phyloP scores from a whole-genome alignment of 331 rosid genomes.

The Quercus tomentella region DNA sequence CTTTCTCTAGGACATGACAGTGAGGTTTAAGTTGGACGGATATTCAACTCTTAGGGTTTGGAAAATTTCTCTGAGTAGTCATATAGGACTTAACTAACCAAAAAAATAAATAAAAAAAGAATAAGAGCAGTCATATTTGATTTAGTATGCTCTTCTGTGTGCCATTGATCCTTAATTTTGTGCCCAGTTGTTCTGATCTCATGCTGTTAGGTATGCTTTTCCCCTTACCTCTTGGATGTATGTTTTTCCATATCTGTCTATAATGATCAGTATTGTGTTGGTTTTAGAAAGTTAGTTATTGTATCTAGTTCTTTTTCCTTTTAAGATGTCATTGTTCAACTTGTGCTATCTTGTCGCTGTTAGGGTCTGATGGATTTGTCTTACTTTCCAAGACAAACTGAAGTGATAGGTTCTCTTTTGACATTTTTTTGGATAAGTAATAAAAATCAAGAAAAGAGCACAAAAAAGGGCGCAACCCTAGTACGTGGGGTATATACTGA shows the following conservation, averaged over 20 bases:
- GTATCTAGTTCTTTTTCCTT: background rate
- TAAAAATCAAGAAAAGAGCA: no score
- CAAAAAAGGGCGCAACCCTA: no score
- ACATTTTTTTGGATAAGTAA: background rate
- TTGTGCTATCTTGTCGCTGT: background rate
- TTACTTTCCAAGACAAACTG: background rate
- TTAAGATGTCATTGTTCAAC: background rate
- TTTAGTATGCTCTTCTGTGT: background rate
- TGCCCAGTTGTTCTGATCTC: background rate
- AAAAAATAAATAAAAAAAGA: no score
- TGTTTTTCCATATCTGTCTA: background rate
- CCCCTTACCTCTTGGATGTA: background rate
- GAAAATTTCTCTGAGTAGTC: background rate
- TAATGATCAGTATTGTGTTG: background rate
- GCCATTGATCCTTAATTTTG: background rate
- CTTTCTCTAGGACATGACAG: background rate
- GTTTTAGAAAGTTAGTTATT: background rate
- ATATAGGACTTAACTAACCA: background rate
- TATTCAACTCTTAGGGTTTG: background rate
- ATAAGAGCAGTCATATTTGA: background rate
- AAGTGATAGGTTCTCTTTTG: background rate
- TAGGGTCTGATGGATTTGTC: background rate
- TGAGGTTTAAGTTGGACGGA: background rate
- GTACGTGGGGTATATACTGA: no score
- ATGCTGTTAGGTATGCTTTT: background rate